Evolutionary conservation across 2,329 filamentous ascomycete species (phyloP).

Genomic region (Onygenales sp.): DNA sequence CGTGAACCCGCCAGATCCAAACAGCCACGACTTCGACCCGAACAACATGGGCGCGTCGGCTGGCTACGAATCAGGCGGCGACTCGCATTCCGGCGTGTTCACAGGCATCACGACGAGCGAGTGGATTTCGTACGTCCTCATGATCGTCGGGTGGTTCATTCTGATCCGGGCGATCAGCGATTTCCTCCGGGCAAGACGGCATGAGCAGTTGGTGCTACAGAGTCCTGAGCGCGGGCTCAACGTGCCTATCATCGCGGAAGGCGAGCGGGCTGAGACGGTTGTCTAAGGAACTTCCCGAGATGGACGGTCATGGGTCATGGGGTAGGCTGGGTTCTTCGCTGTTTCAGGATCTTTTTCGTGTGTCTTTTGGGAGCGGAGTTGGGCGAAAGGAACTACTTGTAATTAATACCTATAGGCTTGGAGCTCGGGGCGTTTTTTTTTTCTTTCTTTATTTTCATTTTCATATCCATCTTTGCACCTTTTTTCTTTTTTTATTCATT

Average conservation of each 20-base stretch:
- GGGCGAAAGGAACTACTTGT: too few species aligned
- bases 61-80: constrained; percentile 13
- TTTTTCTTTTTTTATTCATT: too few species aligned
- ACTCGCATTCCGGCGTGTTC: constrained; percentile 23
- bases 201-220: constrained; percentile 87
- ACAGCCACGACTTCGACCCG: constrained; percentile 80
- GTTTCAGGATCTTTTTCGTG: too few species aligned
- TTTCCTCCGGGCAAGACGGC: constrained; percentile 75
- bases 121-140: constrained; percentile 84
- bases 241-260: constrained; percentile 76
- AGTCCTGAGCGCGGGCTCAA: constrained; percentile 82
- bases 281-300: constrained; percentile 39
- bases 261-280: constrained; percentile 67
- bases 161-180: constrained; percentile 89
- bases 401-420: background rate
- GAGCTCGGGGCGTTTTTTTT: constrained; percentile 4
- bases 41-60: constrained; percentile 46
- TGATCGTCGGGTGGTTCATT: constrained; percentile 98
- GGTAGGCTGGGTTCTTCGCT: background rate
- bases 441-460: background rate
- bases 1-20: constrained; percentile 65
- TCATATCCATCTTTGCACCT: too few species aligned
- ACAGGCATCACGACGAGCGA: constrained; percentile 62
- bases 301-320: background rate
- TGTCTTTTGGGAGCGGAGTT: too few species aligned